Base-by-base conservation (phyloP, 352 stramenopile genomes). In the Poterioochromonas sp. region DNA sequence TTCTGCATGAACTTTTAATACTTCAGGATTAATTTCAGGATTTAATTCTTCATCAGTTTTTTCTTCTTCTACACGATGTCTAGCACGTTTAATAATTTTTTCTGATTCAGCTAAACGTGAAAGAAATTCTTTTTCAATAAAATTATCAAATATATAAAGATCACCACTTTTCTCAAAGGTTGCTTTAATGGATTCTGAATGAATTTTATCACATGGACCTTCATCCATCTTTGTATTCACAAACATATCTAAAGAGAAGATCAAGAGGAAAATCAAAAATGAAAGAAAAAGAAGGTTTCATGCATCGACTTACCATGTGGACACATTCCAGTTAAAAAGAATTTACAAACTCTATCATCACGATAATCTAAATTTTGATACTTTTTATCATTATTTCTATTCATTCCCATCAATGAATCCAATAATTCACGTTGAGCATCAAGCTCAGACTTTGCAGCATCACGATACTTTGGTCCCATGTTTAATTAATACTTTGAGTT, bases 381-480 rank as follows among this genome's bases (percentile, higher is more conserved):
- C n/a, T 91, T 82, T 1, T 85, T 84, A 79, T 94, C 89, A 18
- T 89, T 88, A 81, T 95, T 91, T 77, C 90, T 88, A 83, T 95
- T 95, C 8, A 90, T 86, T 43, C 90, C 90, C 90, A 95, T 95
- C 58, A 95, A 87, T 70, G 87, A 85, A 82, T 95, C 90, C 69
- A 94, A 84, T 69, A 94, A 82, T 76, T 87, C 89, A 63, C 89
- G 88, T 82, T 94, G 89, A 39, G 84, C 86, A 74, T 94, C 89
- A 87, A 93, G 91, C 26, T 68, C 78, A 41, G 62, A 71, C 44
- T 68, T 60, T 77, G 22, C 70, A 37, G 49, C 68, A 53, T 68
- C 64, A 39, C 77, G 65, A 74, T 41, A 47, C 70, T 37, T 41
- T 79, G 77, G 77, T 62, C 74, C 49, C 74, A 79, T 79, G n/a